These are phyloP conservation scores for Lentinula detonsa DNA, from an alignment of 768 basidiomycete genomes.

Conservation along the genomic window DNA sequence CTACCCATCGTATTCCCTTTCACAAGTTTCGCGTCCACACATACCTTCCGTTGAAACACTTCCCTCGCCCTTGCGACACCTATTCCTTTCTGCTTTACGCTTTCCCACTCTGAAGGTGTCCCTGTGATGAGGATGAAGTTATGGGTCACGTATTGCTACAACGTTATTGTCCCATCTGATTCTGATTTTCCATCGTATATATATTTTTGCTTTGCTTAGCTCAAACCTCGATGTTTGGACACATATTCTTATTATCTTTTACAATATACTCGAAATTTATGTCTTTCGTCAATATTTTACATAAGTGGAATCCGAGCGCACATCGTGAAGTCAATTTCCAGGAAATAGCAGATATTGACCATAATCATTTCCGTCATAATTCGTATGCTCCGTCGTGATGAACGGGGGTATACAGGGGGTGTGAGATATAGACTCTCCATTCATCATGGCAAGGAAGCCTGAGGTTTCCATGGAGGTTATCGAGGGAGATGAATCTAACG, in stretches of 20 bases:
- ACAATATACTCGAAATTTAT: too few species aligned
- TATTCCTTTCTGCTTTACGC: background rate
- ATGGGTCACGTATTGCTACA: too few species aligned
- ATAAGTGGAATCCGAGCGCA: too few species aligned
- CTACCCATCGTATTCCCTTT: background rate
- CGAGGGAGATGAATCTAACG: background rate
- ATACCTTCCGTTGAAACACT: background rate
- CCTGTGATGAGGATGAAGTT: too few species aligned
- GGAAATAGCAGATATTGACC: too few species aligned
- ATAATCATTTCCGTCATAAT: background rate
- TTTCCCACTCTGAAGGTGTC: background rate
- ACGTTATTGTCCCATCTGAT: too few species aligned
- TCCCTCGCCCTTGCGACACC: background rate
- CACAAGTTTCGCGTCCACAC: background rate
- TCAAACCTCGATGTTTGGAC: too few species aligned
- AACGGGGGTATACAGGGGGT: conserved; percentile 4
- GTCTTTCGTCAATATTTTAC: too few species aligned
- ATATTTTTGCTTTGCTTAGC: too few species aligned
- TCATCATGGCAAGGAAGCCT: conserved; percentile 3
- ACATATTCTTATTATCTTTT: too few species aligned
- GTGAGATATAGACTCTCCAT: background rate
- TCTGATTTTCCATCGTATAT: too few species aligned
- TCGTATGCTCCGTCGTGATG: background rate
- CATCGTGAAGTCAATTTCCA: too few species aligned
- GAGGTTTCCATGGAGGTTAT: conserved; percentile 1